Evolutionary conservation across 108 stramenopile species (phyloP), one percentile per base, ranked within the genome.

Genomic region (Skeletonema costatum): DNA sequence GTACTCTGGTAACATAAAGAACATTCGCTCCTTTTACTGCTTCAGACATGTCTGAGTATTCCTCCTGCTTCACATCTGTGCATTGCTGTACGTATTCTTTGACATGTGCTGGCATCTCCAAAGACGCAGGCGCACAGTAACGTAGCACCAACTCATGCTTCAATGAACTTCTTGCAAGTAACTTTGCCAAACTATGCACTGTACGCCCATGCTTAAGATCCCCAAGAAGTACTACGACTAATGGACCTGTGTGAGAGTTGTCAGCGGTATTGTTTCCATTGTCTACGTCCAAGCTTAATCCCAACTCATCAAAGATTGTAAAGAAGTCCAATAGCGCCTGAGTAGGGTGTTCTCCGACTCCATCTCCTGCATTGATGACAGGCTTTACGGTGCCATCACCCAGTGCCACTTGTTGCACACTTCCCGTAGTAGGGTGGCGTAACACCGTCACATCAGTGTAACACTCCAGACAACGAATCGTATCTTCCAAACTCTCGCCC

Each of bases 121-220:
- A 82, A 16, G 84, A 82, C 13, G 68, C 31, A 2, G 99, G 99
- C 10, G 96, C 76, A 68, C 97, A 94, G 70, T 96, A 99, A 32
- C 89, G 75, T 60, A 98, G 75, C 41, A 83, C 82, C 48, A 97
- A 70, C 64, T 76, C 56, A 41, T 77, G 73, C 36, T 76, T 73
- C 17, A 81, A 67, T 13, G 71, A 66, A 64, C 87, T 92, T 33
- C 80, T 77, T 7, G 93, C 86, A 32, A 99, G 80, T 50, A 99
- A 77, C 76, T 87, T 88, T 41, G 97, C 93, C 60, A 99, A 84
- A 39, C 93, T 95, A 78, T 98, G 99, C 29, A 97, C 97, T 9
- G 99, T 99, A 39, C 99, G 87, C 17, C 99, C 99, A 72, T 97
- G 93, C 81, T 97, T 98, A 41, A 99, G 86, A 83, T 99, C 98